phyloP scores from a whole-genome alignment of 176 grass and related monocot species.

The Oryza glaberrima region DNA sequence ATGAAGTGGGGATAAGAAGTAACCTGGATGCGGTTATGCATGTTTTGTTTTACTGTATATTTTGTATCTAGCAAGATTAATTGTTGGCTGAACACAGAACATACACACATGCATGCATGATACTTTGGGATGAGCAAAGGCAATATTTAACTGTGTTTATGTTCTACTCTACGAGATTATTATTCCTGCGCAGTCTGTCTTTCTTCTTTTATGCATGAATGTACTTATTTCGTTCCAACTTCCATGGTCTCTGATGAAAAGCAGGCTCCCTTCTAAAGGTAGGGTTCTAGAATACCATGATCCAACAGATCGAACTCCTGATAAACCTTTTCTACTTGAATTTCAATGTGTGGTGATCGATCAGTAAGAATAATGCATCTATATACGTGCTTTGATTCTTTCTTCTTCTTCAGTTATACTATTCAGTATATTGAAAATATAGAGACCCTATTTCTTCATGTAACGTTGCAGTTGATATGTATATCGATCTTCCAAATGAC shows the following conservation, averaged over 20 bases:
- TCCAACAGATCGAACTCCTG: not conserved
- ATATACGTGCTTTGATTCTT: not conserved
- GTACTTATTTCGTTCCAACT: not conserved
- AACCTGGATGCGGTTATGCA: too few species aligned
- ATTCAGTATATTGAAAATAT: too few species aligned
- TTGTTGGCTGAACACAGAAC: not conserved
- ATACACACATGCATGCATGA: not conserved
- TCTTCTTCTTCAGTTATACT: not conserved
- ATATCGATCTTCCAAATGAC: not conserved
- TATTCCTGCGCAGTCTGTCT: too few species aligned
- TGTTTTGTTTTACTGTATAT: not conserved
- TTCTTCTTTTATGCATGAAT: not conserved
- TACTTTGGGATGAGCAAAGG: not conserved
- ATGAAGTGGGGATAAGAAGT: too few species aligned
- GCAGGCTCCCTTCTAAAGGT: not conserved
- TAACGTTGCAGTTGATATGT: not conserved
- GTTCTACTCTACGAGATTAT: not conserved
- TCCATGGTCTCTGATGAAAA: constrained; percentile 7
- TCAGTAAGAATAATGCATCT: not conserved
- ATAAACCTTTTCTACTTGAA: not conserved
- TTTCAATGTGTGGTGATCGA: not conserved
- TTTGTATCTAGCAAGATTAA: not conserved
- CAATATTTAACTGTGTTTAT: not conserved
- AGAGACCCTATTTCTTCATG: too few species aligned
- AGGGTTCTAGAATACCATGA: not conserved